Evolutionary conservation across 768 basidiomycete genomes (phyloP), one percentile per base, ranked within the genome.

Genomic region (Mycena olivaceomarginata): DNA sequence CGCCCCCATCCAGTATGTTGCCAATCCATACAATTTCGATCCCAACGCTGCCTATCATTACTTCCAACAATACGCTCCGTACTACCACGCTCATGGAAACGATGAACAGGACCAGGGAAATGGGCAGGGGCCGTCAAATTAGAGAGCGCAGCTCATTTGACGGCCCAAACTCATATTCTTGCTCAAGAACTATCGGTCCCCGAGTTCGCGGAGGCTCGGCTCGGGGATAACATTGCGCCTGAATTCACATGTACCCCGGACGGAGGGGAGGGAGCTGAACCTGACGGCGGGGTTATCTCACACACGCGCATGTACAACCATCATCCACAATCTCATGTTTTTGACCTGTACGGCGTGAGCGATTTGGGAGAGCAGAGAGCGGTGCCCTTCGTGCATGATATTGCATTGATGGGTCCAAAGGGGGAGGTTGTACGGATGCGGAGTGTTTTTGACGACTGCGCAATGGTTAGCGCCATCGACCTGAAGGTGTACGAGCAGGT

Each of bases 401-500:
- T 75, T 1, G n/a, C 2, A n/a, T 53, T 75, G 1, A 37, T 18
- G 7, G 68, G 67, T 2, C 67, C 59, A 7, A 2, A 43, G 41
- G 72, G 71, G 8, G 74, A 75, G 43, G 51, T 75, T 7, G 67
- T 80, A n/a, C 41, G 41, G 39, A 59, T 78, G 59, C 9, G 64
- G 41, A 66, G 66, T 43, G 67, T 77, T 16, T 53, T 80, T 22
- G 77, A 78, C 25, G 68, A 79, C 31, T 70, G 79, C 9, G 77
- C 77, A 13, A 62, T 77, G 70, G 63, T 70, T 1, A n/a, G 7
- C 4, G 79, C 69, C 18, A 67, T 80, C 22, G 71, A 70, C 39
- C 7, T 10, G 25, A 13, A 20, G 22, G 46, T 66, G 10, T 80
- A 70, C 60, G 22, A 67, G n/a, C 46, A 51, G 56, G 56, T 77